Percentiles rank a stretch among this genome's conserved stretches.
phyloP scores from a whole-genome alignment of 208 protist genomes.

The Leishmania turanica region DNA sequence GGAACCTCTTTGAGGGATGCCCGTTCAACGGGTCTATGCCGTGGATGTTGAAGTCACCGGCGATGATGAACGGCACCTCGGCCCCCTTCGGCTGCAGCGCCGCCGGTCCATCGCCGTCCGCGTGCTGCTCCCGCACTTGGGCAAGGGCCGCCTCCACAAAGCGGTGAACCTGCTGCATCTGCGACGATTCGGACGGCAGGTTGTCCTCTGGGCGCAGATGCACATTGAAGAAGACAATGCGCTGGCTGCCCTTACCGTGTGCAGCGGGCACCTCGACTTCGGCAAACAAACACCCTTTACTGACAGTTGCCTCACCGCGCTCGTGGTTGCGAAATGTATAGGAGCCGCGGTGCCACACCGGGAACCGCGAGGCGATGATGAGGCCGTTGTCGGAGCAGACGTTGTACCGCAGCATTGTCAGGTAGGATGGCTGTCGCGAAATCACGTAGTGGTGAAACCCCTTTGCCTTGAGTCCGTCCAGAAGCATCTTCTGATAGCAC shows the following conservation, averaged over 20 bases:
- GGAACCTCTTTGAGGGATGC: conserved; percentile 56
- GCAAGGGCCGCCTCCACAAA: conserved; percentile 72
- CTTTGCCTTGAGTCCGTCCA: conserved; percentile 72
- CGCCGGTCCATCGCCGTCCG: background rate
- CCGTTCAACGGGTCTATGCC: conserved; percentile 60
- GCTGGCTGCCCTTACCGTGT: conserved; percentile 27
- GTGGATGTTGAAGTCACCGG: conserved; percentile 86
- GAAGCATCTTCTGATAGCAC: conserved; percentile 75
- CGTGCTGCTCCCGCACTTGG: conserved; percentile 40
- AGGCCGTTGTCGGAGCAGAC: conserved; percentile 87
- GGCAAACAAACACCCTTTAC: conserved; percentile 85
- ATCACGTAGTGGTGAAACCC: conserved; percentile 88
- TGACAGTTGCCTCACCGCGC: conserved; percentile 36
- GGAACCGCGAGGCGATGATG: conserved; percentile 86
- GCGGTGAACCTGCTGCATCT: conserved; percentile 75
- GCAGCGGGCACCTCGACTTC: conserved; percentile 70
- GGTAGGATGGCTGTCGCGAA: conserved; percentile 81
- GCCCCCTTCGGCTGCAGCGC: background rate
- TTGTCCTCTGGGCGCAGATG: conserved; percentile 79
- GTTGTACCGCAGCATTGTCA: conserved; percentile 78
- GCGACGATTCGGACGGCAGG: conserved; percentile 49
- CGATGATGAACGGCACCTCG: conserved; percentile 70
- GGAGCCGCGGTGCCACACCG: conserved; percentile 78
- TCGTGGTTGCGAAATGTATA: conserved; percentile 79
- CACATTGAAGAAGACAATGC: conserved; percentile 84